These are phyloP conservation scores for Cutaneotrichosporon cyanovorans DNA, from an alignment of 1,284 basidiomycete species.

Conservation along the genomic window DNA sequence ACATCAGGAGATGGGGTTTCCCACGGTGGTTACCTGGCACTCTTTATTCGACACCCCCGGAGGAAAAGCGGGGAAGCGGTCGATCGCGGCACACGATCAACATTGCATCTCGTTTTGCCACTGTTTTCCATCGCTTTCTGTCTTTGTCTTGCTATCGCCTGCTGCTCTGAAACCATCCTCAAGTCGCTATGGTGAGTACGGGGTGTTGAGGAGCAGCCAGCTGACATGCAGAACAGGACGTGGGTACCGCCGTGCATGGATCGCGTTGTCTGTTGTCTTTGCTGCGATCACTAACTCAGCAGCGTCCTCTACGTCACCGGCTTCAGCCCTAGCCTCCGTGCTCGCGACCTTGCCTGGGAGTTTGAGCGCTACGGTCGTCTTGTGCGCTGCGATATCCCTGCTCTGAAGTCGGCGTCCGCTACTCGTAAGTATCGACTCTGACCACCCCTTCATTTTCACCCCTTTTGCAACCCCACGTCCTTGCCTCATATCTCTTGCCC, in stretches of 20 bases:
- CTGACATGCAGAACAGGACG: constrained; percentile 13
- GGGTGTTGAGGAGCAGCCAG: not conserved
- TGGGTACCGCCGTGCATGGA: not conserved
- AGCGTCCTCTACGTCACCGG: constrained; percentile 79
- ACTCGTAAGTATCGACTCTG: constrained; percentile 35
- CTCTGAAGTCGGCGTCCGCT: constrained; percentile 48
- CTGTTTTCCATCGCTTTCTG: too few relatives aligned
- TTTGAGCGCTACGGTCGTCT: constrained; percentile 64
- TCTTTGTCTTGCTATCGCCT: too few relatives aligned
- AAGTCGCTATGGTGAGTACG: not conserved
- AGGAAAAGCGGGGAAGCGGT: too few relatives aligned
- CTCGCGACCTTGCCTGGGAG: constrained; percentile 73
- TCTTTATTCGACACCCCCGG: too few relatives aligned
- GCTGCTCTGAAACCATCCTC: too few relatives aligned
- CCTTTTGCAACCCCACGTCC: not conserved
- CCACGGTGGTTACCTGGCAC: too few relatives aligned
- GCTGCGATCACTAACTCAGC: not conserved
- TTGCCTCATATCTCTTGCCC: not conserved
- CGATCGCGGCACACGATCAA: too few relatives aligned
- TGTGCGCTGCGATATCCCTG: constrained; percentile 75
- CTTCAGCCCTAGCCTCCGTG: constrained; percentile 68
- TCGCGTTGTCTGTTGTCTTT: not conserved
- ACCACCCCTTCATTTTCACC: not conserved
- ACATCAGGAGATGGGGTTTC: too few relatives aligned
- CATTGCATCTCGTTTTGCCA: too few relatives aligned